Evolutionary conservation across 768 basidiomycete species (phyloP).

Genomic region (Mycena olivaceomarginata): DNA sequence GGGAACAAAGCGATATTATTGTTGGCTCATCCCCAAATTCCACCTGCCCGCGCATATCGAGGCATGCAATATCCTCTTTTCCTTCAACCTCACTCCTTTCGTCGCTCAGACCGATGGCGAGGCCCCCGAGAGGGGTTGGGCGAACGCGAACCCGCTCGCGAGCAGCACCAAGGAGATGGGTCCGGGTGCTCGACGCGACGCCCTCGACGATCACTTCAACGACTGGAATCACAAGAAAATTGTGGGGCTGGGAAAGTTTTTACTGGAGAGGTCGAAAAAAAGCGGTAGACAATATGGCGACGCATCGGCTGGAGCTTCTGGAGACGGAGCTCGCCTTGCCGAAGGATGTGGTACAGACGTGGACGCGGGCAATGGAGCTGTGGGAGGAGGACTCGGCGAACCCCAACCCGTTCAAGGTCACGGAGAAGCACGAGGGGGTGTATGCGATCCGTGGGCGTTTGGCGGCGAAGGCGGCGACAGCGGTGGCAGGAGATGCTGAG

Average conservation of each 20-base stretch:
- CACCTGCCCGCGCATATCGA: conserved; percentile 49
- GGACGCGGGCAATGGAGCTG: conserved; percentile 10
- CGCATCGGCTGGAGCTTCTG: neutral
- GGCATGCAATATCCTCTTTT: conserved; percentile 40
- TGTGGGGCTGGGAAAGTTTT: neutral
- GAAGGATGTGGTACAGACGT: neutral
- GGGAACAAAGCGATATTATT: neutral
- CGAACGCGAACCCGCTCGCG: conserved; percentile 52
- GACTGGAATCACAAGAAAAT: conserved; percentile 39
- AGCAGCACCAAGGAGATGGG: conserved; percentile 63
- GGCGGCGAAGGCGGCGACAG: neutral
- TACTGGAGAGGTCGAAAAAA: conserved; percentile 11
- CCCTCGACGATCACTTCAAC: conserved; percentile 30
- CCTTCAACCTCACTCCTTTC: conserved; percentile 50
- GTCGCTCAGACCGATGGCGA: conserved; percentile 62
- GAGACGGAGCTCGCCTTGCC: conserved; percentile 10
- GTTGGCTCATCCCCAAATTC: conserved; percentile 51
- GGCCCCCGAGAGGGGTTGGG: conserved; percentile 54
- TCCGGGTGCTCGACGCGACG: conserved; percentile 33
- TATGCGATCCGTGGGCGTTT: neutral
- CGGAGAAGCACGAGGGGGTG: conserved; percentile 11
- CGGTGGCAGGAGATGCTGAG: neutral
- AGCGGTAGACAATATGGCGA: conserved; percentile 14
- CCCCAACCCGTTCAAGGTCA: conserved; percentile 12
- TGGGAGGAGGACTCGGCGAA: neutral